These are phyloP conservation scores for Chaetomiaceae sp. DNA, from an alignment of 2,329 filamentous ascomycete species.

Conservation along the genomic window DNA sequence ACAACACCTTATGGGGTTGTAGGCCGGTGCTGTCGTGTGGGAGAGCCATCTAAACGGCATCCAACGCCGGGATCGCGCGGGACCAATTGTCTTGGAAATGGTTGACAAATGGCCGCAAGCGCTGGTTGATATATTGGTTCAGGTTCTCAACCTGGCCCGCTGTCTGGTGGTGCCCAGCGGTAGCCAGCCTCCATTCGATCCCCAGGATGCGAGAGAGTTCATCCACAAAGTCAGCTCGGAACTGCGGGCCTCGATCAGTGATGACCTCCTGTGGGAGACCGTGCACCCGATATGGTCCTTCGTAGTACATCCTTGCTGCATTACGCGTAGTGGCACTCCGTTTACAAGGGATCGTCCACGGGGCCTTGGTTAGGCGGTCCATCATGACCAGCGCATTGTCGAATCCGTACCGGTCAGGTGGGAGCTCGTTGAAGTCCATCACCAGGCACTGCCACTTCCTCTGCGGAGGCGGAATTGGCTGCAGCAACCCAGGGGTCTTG, in stretches of 20 bases:
- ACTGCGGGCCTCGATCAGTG: too few species aligned
- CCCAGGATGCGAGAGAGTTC: background rate
- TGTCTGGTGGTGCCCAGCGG: background rate
- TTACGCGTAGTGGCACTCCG: background rate
- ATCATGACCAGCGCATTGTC: constrained; percentile 7
- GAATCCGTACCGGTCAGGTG: background rate
- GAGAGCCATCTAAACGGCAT: background rate
- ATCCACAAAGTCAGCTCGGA: too few species aligned
- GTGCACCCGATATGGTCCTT: background rate
- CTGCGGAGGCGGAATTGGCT: background rate
- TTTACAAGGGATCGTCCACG: background rate
- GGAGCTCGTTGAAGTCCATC: constrained; percentile 4
- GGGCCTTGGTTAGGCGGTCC: background rate
- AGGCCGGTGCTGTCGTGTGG: background rate
- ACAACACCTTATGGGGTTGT: background rate
- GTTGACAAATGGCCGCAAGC: background rate
- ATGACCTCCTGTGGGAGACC: too few species aligned
- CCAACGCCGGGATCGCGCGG: background rate
- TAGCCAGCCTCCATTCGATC: background rate
- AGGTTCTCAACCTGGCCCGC: background rate
- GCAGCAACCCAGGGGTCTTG: background rate
- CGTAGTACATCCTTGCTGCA: background rate
- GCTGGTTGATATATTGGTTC: background rate
- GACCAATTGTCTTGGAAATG: constrained; percentile 3
- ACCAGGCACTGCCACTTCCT: background rate